Conservation (phyloP, 1,284 basidiomycete species). For the Puccinia sorghi region DNA sequence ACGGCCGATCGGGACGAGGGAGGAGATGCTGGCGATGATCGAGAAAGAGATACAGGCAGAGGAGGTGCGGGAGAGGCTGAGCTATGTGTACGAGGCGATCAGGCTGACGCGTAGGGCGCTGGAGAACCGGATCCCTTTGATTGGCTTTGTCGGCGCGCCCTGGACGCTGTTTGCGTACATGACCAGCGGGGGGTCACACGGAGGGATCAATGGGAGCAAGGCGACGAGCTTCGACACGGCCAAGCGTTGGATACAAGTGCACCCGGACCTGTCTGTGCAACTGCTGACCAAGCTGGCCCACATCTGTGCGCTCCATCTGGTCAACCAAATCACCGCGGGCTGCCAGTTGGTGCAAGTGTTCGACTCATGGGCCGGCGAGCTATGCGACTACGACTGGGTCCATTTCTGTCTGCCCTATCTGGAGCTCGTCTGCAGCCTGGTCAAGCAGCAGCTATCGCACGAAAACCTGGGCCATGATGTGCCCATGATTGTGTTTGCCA, state of each 20-base stretch:
- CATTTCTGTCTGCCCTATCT: conserved; percentile 73
- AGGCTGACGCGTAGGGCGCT: conserved; percentile 75
- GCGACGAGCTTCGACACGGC: conserved; percentile 67
- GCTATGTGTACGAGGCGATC: conserved; percentile 88
- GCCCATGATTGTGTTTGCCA: conserved; percentile 87
- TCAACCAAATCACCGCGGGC: conserved; percentile 86
- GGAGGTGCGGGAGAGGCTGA: conserved; percentile 76
- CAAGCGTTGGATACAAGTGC: conserved; percentile 88
- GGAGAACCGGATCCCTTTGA: conserved; percentile 82
- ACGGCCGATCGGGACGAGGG: conserved; percentile 73
- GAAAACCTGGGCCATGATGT: neutral
- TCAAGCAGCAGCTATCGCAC: conserved; percentile 16
- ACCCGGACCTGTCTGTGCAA: conserved; percentile 75
- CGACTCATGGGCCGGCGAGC: conserved; percentile 89
- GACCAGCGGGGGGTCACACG: conserved; percentile 85
- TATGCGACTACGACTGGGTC: conserved; percentile 79
- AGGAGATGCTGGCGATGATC: conserved; percentile 65
- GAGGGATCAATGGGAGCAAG: conserved; percentile 29
- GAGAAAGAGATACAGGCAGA: conserved; percentile 60
- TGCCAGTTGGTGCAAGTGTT: conserved; percentile 85
- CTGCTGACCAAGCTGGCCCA: conserved; percentile 76
- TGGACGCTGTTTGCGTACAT: conserved; percentile 98
- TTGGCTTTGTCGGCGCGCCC: conserved; percentile 91
- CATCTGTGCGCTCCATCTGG: conserved; percentile 80
- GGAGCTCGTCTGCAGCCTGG: conserved; percentile 63